These are phyloP conservation scores for Aspergillus olivimuriae DNA, from an alignment of 495 filamentous ascomycete species.

Conservation along the genomic window DNA sequence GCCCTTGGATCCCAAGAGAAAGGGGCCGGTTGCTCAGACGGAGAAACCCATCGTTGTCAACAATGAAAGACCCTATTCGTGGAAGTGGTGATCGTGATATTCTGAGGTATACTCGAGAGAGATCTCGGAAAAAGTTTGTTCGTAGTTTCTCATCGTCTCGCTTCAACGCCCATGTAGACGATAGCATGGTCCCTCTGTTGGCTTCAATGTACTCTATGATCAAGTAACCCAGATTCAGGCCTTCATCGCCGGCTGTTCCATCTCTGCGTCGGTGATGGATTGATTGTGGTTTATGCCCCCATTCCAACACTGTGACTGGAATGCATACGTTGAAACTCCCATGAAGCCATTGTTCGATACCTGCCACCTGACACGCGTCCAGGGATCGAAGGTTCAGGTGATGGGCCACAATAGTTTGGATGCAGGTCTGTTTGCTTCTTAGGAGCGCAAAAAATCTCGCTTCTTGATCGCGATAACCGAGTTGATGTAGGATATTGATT, in stretches of 20 bases:
- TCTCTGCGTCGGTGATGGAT: neutral
- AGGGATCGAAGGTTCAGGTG: neutral
- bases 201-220: neutral
- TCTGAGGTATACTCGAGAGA: conserved; percentile 25
- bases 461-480: neutral
- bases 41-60: conserved; percentile 20
- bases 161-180: neutral
- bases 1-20: conserved; percentile 11
- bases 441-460: neutral
- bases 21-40: conserved; percentile 29
- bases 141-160: neutral
- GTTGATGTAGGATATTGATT: neutral
- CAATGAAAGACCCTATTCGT: conserved; percentile 30
- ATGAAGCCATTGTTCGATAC: neutral
- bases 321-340: neutral
- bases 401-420: neutral
- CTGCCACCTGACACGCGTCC: neutral
- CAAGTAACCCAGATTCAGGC: neutral
- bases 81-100: conserved; percentile 21
- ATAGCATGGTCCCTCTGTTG: neutral
- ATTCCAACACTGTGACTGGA: neutral
- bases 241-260: neutral
- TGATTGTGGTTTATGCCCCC: neutral
- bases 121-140: conserved; percentile 23
- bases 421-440: neutral